A percentile compares a stretch with the other conserved stretches of the same genome.
Conservation (phyloP, 257 asterid species). For the Nicotiana sylvestris region DNA sequence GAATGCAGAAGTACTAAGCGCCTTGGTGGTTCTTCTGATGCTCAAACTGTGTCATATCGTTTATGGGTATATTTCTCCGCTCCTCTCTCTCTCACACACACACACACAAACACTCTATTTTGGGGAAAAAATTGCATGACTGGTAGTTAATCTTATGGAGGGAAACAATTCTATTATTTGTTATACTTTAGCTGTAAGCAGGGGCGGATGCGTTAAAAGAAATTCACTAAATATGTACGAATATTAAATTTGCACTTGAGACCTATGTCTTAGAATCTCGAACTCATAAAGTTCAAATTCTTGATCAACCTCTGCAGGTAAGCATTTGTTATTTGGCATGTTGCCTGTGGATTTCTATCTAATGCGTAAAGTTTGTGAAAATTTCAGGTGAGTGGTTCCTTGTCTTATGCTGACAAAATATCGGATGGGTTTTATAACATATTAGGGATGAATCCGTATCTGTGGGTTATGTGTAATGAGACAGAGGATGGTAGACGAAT, state of each 20-base stretch:
- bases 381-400: slow-evolving; percentile 78
- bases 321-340: neutral
- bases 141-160: neutral
- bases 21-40: slow-evolving; percentile 49
- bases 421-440: slow-evolving; percentile 89
- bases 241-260: too few species aligned
- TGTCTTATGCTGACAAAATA: slow-evolving; percentile 77
- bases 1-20: slow-evolving; percentile 28
- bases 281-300: too few species aligned
- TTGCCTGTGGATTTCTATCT: neutral
- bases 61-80: slow-evolving; percentile 57
- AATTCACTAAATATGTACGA: too few species aligned
- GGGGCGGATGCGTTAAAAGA: too few species aligned
- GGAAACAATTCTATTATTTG: neutral
- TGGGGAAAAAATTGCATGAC: neutral
- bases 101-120: neutral
- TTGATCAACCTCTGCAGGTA: too few species aligned
- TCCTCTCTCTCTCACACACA: neutral
- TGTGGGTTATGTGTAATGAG: slow-evolving; percentile 91
- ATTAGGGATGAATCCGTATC: slow-evolving; percentile 82
- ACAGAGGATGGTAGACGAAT: slow-evolving; percentile 61
- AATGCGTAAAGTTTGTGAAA: neutral
- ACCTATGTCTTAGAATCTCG: too few species aligned
- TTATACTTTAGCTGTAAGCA: neutral
- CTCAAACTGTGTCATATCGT: slow-evolving; percentile 60